A percentile compares a stretch with the other conserved stretches of the same genome.
phyloP scores from a whole-genome alignment of 306 rosid species.

The Trifolium repens region DNA sequence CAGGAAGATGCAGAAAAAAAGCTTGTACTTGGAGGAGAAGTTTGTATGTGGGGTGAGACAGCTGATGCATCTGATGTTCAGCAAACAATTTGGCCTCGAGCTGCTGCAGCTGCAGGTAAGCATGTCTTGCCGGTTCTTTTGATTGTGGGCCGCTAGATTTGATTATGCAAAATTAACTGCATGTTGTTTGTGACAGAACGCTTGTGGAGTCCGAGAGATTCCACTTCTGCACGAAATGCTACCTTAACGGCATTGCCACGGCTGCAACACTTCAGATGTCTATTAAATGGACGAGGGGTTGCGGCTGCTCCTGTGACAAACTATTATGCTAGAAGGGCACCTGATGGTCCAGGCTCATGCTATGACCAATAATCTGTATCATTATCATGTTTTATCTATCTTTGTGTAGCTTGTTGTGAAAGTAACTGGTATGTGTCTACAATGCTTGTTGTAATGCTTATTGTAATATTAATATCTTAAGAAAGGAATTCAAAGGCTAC shows the following conservation, averaged over 20 bases:
- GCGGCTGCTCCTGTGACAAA: conserved; percentile 84
- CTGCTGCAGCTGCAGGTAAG: conserved; percentile 98
- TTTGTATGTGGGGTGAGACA: conserved; percentile 95
- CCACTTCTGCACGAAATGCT: conserved; percentile 45
- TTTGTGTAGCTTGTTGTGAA: conserved; percentile 34
- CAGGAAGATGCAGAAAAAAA: conserved; percentile 55
- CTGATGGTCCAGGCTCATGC: conserved; percentile 84
- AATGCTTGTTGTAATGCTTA: conserved; percentile 6
- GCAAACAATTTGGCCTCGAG: conserved; percentile 99
- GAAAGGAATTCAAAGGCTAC: background rate
- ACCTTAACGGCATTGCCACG: conserved; percentile 62
- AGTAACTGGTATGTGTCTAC: conserved; percentile 12
- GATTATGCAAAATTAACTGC: background rate
- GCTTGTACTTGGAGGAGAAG: conserved; percentile 96
- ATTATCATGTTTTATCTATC: conserved; percentile 20
- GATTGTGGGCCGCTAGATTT: too few relatives aligned
- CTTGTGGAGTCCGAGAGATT: conserved; percentile 74
- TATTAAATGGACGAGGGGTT: conserved; percentile 81
- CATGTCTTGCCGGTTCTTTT: background rate
- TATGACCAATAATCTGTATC: conserved; percentile 61
- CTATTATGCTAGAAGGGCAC: conserved; percentile 69
- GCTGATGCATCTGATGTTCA: conserved; percentile 85
- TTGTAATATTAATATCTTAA: background rate
- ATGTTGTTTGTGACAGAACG: conserved; percentile 60
- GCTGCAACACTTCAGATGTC: conserved; percentile 80